These are phyloP conservation scores for Colletotrichum caudatum DNA, from an alignment of 2,329 filamentous ascomycete genomes.

Conservation along the genomic window DNA sequence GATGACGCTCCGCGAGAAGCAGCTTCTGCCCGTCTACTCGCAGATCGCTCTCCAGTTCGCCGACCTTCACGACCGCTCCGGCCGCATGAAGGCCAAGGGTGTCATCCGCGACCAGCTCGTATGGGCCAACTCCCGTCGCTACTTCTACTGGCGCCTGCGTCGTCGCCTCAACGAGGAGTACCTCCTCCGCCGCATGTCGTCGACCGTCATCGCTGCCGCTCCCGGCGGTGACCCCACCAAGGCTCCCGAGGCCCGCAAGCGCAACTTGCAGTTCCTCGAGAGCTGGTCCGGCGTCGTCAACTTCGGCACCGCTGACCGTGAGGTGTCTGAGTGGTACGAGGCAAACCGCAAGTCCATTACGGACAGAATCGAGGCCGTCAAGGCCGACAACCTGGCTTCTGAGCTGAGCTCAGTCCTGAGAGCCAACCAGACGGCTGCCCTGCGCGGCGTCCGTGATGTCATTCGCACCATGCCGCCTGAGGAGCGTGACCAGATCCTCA, in stretches of 20 bases:
- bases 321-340: constrained; percentile 95
- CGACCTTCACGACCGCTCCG: constrained; percentile 95
- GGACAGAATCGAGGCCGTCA: constrained; percentile 86
- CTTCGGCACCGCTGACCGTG: constrained; percentile 83
- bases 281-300: constrained; percentile 85
- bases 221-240: constrained; percentile 54
- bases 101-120: constrained; percentile 85
- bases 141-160: constrained; percentile 99
- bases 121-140: constrained; percentile 91
- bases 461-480: constrained; percentile 87
- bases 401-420: constrained; percentile 61
- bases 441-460: constrained; percentile 89
- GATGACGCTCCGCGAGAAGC: constrained; percentile 87
- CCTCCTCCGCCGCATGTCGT: constrained; percentile 88
- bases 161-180: constrained; percentile 97
- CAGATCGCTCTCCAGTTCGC: constrained; percentile 98
- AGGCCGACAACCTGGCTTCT: constrained; percentile 74
- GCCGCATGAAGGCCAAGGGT: constrained; percentile 98
- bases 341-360: constrained; percentile 87
- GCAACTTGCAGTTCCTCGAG: constrained; percentile 80
- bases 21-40: constrained; percentile 90
- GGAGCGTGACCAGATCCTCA: constrained; percentile 87
- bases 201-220: constrained; percentile 53
- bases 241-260: constrained; percentile 67
- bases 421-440: constrained; percentile 71